phyloP scores from a whole-genome alignment of 2,329 filamentous ascomycete genomes.

The Trichophyton benhamiae region DNA sequence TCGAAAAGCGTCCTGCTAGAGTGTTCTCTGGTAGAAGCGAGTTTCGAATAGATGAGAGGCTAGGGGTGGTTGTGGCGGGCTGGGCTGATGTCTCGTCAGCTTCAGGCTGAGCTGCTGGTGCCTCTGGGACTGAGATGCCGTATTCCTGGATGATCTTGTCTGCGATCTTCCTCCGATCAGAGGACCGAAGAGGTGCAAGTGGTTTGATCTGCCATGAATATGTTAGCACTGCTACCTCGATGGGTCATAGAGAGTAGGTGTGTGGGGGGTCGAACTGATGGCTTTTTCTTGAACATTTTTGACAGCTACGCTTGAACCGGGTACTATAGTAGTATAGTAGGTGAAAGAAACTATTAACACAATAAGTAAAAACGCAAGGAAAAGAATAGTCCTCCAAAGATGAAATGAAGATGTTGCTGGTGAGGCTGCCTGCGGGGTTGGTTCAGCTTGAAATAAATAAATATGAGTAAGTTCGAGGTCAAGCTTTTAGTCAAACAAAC shows the following conservation, averaged over 20 bases:
- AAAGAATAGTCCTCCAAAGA: neutral
- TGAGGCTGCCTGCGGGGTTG: neutral
- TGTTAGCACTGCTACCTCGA: conserved; percentile 8
- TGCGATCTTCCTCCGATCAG: conserved; percentile 53
- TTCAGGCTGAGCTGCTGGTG: conserved; percentile 19
- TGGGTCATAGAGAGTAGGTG: neutral
- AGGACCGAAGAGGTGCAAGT: conserved; percentile 52
- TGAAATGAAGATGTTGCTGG: neutral
- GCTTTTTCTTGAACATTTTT: conserved; percentile 53
- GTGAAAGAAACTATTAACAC: neutral
- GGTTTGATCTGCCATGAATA: conserved; percentile 48
- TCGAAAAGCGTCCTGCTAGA: conserved; percentile 52
- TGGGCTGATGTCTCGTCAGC: conserved; percentile 23
- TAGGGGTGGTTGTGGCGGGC: conserved; percentile 33
- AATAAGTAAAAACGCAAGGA: neutral
- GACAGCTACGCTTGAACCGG: neutral
- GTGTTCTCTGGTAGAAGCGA: conserved; percentile 52
- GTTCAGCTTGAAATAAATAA: neutral
- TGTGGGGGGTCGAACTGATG: conserved; percentile 34
- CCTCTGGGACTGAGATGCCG: conserved; percentile 36
- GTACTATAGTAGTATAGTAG: neutral
- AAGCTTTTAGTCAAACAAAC: too few relatives aligned
- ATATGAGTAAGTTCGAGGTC: too few relatives aligned
- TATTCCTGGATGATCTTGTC: conserved; percentile 56
- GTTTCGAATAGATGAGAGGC: conserved; percentile 42